Conservation (phyloP, 164 flowering plant genomes). For the Malania oleifera region DNA sequence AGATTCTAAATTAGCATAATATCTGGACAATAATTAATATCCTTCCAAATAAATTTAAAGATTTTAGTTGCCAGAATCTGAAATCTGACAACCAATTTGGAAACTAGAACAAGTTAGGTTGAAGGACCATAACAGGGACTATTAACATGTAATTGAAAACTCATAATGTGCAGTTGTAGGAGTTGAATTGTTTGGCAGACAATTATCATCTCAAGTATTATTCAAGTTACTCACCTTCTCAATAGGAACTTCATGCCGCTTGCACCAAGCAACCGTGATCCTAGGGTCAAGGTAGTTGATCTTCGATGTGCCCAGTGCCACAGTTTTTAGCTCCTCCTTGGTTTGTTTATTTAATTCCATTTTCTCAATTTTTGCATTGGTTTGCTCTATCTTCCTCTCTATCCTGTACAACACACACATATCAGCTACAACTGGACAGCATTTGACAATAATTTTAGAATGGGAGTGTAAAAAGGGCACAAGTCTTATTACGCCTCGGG, state of each 20-base stretch:
- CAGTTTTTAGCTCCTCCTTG: conserved; percentile 89
- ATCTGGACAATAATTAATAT: no score
- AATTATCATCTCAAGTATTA: neutral
- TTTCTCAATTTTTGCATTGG: conserved; percentile 70
- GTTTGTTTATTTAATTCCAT: conserved; percentile 64
- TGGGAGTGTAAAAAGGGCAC: neutral
- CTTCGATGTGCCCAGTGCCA: conserved; percentile 95
- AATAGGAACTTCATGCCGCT: conserved; percentile 94
- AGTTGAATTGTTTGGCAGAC: neutral
- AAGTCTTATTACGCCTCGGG: conserved; percentile 73
- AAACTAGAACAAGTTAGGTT: no score
- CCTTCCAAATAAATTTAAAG: no score
- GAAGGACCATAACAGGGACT: no score
- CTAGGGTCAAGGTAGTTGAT: conserved; percentile 95
- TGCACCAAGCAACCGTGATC: conserved; percentile 99
- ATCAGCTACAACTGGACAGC: neutral
- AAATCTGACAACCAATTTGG: no score
- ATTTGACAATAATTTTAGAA: neutral
- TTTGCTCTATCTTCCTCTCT: conserved; percentile 71
- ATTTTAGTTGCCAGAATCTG: no score
- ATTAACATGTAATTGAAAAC: neutral
- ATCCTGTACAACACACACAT: conserved; percentile 38
- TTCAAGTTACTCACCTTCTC: conserved; percentile 66
- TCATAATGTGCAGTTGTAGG: neutral
- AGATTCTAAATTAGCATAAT: no score